Percentiles rank a stretch among this genome's conserved stretches.
Evolutionary conservation across 1,284 basidiomycete genomes (phyloP).

Genomic region (Cryptococcus jaspeensis): DNA sequence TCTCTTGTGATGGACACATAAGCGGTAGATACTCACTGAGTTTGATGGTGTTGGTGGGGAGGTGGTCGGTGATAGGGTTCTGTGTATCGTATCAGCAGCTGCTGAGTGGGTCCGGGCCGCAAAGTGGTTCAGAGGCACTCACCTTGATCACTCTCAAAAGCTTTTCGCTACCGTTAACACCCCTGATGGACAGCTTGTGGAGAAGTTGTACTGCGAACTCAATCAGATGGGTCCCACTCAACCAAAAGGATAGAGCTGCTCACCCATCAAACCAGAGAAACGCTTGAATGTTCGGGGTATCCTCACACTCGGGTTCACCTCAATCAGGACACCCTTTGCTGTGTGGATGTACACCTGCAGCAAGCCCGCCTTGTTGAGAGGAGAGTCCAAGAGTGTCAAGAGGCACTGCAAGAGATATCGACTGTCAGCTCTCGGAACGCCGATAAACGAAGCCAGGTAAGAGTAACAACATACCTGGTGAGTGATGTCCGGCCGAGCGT

Average conservation of each 20-base stretch:
- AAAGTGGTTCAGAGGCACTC: slow-evolving; percentile 29
- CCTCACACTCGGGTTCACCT: slow-evolving; percentile 96
- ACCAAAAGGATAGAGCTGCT: slow-evolving; percentile 36
- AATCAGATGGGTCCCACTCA: background rate
- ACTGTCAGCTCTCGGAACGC: background rate
- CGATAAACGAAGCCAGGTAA: background rate
- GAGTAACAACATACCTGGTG: slow-evolving; percentile 80
- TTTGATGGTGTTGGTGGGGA: slow-evolving; percentile 94
- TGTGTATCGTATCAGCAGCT: slow-evolving; percentile 41
- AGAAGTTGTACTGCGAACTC: slow-evolving; percentile 79
- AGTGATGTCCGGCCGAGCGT: slow-evolving; percentile 96
- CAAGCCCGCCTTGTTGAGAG: slow-evolving; percentile 93
- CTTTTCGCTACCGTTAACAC: slow-evolving; percentile 95
- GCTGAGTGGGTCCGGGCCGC: background rate
- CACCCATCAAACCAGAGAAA: slow-evolving; percentile 97
- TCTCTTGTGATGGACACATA: too few species aligned
- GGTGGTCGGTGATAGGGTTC: slow-evolving; percentile 95
- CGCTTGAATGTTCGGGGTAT: slow-evolving; percentile 99
- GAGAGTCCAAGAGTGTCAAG: slow-evolving; percentile 93
- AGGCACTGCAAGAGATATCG: slow-evolving; percentile 66
- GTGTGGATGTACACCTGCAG: slow-evolving; percentile 99
- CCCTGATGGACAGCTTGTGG: slow-evolving; percentile 91
- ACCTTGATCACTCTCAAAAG: slow-evolving; percentile 93
- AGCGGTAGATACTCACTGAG: slow-evolving; percentile 67
- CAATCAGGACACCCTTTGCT: slow-evolving; percentile 92